Evolutionary conservation across 2,329 filamentous ascomycete genomes (phyloP).

Genomic region (Phialemonium atrogriseum): DNA sequence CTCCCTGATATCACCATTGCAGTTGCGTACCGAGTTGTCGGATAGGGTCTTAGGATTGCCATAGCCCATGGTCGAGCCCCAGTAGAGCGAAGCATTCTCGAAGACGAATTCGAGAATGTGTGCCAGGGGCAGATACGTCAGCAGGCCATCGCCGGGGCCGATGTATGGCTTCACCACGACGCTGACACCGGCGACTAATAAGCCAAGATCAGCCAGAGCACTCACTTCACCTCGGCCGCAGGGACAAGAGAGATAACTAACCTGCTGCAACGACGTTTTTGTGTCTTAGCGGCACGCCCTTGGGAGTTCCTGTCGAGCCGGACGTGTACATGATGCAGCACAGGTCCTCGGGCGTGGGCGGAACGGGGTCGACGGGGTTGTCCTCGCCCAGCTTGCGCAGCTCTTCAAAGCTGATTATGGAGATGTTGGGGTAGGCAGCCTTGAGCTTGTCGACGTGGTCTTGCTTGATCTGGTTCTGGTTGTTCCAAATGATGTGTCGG

Average conservation of each 20-base stretch:
- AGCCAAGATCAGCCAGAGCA: not conserved
- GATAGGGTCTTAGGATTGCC: slow-evolving; percentile 81
- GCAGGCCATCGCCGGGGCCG: slow-evolving; percentile 66
- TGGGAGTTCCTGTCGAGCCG: slow-evolving; percentile 73
- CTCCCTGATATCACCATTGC: slow-evolving; percentile 79
- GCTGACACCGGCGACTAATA: slow-evolving; percentile 64
- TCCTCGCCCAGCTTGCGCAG: slow-evolving; percentile 46
- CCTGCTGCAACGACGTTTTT: slow-evolving; percentile 65
- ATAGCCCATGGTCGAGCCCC: slow-evolving; percentile 85
- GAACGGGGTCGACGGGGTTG: slow-evolving; percentile 59
- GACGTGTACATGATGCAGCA: slow-evolving; percentile 71
- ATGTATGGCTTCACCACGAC: slow-evolving; percentile 70
- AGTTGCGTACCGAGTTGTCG: slow-evolving; percentile 74
- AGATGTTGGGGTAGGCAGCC: slow-evolving; percentile 37
- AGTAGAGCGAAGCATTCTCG: slow-evolving; percentile 74
- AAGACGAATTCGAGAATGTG: slow-evolving; percentile 91
- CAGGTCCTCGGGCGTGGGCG: slow-evolving; percentile 64
- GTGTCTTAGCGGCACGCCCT: slow-evolving; percentile 73
- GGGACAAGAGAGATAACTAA: slow-evolving; percentile 30
- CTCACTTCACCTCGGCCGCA: slow-evolving; percentile 5
- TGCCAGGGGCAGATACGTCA: slow-evolving; percentile 78
- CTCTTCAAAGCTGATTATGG: slow-evolving; percentile 42
- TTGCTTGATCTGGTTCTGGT: slow-evolving; percentile 42
- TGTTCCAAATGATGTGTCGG: slow-evolving; percentile 46
- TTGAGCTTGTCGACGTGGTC: slow-evolving; percentile 41